Evolutionary conservation across 257 asterid species (phyloP).

Genomic region (Plantago major): DNA sequence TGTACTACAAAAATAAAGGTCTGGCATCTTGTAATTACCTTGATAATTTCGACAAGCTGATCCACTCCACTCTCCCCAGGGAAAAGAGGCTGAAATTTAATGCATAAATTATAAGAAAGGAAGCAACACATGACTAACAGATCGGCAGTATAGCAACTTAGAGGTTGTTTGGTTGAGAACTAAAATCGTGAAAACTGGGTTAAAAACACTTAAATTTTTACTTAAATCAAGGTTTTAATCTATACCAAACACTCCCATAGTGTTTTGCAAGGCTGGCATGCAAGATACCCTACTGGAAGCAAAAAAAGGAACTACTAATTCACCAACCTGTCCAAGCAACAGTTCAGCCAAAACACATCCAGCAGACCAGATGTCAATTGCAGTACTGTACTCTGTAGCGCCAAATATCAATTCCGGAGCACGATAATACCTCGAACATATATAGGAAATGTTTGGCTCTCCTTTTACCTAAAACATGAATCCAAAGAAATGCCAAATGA

Average conservation of each 20-base stretch:
- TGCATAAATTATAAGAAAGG: slow-evolving; percentile 13
- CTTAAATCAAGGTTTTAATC: too few species aligned
- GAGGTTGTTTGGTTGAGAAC: too few species aligned
- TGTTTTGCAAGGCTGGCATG: too few species aligned
- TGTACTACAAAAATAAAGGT: background rate
- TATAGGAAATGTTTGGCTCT: slow-evolving; percentile 59
- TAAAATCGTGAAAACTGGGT: too few species aligned
- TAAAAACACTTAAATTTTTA: too few species aligned
- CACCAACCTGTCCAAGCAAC: slow-evolving; percentile 51
- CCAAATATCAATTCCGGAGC: slow-evolving; percentile 63
- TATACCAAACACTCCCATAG: too few species aligned
- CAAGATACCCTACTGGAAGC: too few species aligned
- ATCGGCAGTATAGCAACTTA: too few species aligned
- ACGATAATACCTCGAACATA: slow-evolving; percentile 55
- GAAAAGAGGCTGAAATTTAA: slow-evolving; percentile 45
- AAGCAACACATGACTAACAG: too few species aligned
- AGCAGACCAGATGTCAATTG: slow-evolving; percentile 62
- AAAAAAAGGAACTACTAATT: background rate
- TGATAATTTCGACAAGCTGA: slow-evolving; percentile 57
- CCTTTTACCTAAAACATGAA: slow-evolving; percentile 44
- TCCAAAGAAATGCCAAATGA: slow-evolving; percentile 8
- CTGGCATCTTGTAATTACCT: slow-evolving; percentile 29
- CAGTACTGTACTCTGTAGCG: slow-evolving; percentile 56
- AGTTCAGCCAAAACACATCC: slow-evolving; percentile 59
- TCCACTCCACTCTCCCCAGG: slow-evolving; percentile 67